These are phyloP conservation scores for Pleurotus eryngii DNA, from an alignment of 768 basidiomycete genomes.

Conservation along the genomic window DNA sequence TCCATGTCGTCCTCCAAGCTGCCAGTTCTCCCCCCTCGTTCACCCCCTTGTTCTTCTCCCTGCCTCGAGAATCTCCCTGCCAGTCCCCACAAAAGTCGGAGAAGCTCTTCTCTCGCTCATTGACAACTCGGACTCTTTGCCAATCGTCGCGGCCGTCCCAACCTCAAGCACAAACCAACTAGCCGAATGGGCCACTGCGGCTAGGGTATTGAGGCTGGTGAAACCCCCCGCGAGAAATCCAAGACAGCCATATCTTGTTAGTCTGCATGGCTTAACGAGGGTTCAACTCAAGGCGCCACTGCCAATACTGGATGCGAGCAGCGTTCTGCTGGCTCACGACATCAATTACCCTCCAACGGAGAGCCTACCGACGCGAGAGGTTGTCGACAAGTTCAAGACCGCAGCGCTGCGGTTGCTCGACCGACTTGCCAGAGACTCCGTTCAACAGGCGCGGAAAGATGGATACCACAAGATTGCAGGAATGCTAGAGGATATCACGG, in stretches of 20 bases:
- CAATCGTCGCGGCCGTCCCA: constrained; percentile 68
- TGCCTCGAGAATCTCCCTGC: constrained; percentile 63
- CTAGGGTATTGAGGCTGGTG: constrained; percentile 68
- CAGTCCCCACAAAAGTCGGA: constrained; percentile 58
- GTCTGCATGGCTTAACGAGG: constrained; percentile 69
- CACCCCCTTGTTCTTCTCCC: constrained; percentile 77
- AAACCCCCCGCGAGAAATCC: constrained; percentile 54
- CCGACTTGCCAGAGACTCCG: constrained; percentile 49
- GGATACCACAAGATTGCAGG: constrained; percentile 64
- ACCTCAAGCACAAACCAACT: constrained; percentile 25
- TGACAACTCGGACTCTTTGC: constrained; percentile 66
- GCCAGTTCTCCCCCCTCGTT: constrained; percentile 64
- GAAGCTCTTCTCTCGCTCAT: constrained; percentile 65
- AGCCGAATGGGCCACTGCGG: constrained; percentile 64
- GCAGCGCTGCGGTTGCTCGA: constrained; percentile 67
- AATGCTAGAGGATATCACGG: constrained; percentile 72
- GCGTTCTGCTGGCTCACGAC: constrained; percentile 29
- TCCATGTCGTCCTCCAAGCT: constrained; percentile 49
- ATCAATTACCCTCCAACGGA: constrained; percentile 47
- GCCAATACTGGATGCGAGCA: constrained; percentile 21
- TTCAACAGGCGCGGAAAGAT: constrained; percentile 54
- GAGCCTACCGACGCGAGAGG: constrained; percentile 46
- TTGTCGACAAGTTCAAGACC: constrained; percentile 65
- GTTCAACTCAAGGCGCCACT: constrained; percentile 48
- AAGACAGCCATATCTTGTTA: constrained; percentile 62